Evolutionary conservation across 2,329 filamentous ascomycete genomes (phyloP), one percentile per base, ranked within the genome.

Genomic region (Juglanconis oblonga): DNA sequence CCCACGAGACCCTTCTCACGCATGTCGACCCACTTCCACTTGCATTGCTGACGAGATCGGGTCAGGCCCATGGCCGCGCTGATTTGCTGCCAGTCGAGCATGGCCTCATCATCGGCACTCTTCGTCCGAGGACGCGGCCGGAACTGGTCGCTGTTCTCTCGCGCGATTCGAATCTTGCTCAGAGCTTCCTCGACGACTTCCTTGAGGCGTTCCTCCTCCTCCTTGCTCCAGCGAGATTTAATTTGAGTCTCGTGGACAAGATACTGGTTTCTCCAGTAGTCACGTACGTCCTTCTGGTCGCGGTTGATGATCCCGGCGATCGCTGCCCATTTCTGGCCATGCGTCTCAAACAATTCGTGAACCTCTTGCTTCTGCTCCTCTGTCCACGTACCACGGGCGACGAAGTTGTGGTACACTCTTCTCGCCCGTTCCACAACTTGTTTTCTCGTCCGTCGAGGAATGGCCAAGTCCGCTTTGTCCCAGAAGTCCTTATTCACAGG

Each of bases 261-360:
- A 29, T 89, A 74, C 66, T 88, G 86, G 66, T 91, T 89, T 44
- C 86, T 80, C 77, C 87, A 90, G 3, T 89, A 85, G 69, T 91
- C 88, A 54, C 88, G 82, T 55, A 87, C 80, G 68, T 91, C 88
- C 62, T 86, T 82, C 0, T 83, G 78, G 44, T 86, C 81, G 5
- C 90, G 85, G 63, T 86, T 86, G 64, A 90, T 81, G 29, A 83
- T 65, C n/a, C 78, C 75, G 0, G 80, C 84, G 64, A 92, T 88
- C 33, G 78, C 65, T 10, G 79, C 79, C 86, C 88, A 92, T 61
- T 85, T 82, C 14, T 76, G 79, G 1, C 80, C 78, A 52, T 82
- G 71, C n/a, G 72, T 63, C 3, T 79, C 73, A 54, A 81, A 77
- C 5, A 84, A 70, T 1, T 74, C 64, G 4, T 68, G 73, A 6